Base-by-base conservation (phyloP, 345 rosid genomes). In the Excoecaria cochinchinensis region DNA sequence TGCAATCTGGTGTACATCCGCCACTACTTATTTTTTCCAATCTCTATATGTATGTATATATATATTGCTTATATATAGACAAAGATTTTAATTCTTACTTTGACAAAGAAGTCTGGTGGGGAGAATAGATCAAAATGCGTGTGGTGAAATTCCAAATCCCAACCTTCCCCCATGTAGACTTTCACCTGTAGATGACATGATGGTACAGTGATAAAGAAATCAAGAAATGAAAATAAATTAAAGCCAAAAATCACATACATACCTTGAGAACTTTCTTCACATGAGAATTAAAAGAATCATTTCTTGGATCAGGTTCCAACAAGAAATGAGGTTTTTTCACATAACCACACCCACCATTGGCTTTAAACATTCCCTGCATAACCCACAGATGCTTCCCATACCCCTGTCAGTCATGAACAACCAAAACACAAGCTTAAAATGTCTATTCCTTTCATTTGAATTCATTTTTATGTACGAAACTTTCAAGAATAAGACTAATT, bases 1-100 rank as follows among this genome's bases (percentile, higher is more conserved):
- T 52, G 85, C 86, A 47, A 91, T 77, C 91, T 90, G 81, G 61
- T 65, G 61, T 7, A 1, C 12, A 58, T 19, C 12, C 31, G 1
- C 31, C 31, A 31, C 31, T 31, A 0, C 31, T 31, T 31, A 31
- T 31, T 31, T 31, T 31, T 31, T 31, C 31, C 31, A 31, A 31
- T 31, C 31, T 31, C 31, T 31, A 2, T 31, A 2, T 31, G 31
- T 31, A 2, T 31, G 31, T 31, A 2, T 31, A 2, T 31, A 2
- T 31, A 2, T 31, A 2, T 31, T 31, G 31, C 31, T 31, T 31
- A 31, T 31, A 31, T 31, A 31, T 31, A 31, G 31, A 31, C 2
- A 31, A 31, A 31, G 31, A 31, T 31, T 31, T 31, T 31, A 31
- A 31, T 22, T 61, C 69, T 64, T 71, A 80, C 82, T 44, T 51